Evolutionary conservation across 257 asterid species (phyloP), one percentile per base, ranked within the genome.

Genomic region (Primulina huaijiensis): DNA sequence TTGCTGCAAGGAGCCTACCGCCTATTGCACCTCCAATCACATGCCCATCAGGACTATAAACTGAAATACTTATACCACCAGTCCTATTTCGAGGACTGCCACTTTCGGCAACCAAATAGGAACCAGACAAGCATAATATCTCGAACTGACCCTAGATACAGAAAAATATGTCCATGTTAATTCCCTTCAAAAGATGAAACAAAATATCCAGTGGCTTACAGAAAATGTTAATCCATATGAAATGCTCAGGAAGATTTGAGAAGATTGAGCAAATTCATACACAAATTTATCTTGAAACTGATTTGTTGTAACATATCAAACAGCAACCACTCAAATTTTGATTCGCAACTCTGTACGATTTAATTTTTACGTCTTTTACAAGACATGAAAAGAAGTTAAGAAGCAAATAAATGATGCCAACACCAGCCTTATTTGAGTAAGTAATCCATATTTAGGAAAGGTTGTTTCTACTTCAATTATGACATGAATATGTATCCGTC

Each of bases 11-110:
- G 40, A 87, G 89, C 66, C 77, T 79, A 55, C 94, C 94, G 64
- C 90, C 94, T 64, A 87, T 65, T 25, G 91, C 92, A 75, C 95
- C 95, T 1, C 95, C 95, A 58, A 88, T 77, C 25, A 88, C 78
- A 37, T 80, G 89, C 33, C 92, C 92, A 71, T 88, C 89, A n/a
- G 89, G 87, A 77, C 89, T 81, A 70, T 88, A 83, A 30, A 88
- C 81, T 12, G 95, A 88, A 50, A 88, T 77, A 69, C 91, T 88
- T 60, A 86, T 60, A 65, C 95, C 95, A 60, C 95, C 92, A 14
- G 87, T 82, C 20, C 95, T 82, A 69, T 78, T 76, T 37, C 77
- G 76, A 16, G 89, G 87, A 35, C 92, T 88, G 14, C 88, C 92
- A 74, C 60, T 78, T 75, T 86, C 95, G 71, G 88, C 78, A 72